phyloP scores from a whole-genome alignment of 352 stramenopile species.

The Pythium biforme region DNA sequence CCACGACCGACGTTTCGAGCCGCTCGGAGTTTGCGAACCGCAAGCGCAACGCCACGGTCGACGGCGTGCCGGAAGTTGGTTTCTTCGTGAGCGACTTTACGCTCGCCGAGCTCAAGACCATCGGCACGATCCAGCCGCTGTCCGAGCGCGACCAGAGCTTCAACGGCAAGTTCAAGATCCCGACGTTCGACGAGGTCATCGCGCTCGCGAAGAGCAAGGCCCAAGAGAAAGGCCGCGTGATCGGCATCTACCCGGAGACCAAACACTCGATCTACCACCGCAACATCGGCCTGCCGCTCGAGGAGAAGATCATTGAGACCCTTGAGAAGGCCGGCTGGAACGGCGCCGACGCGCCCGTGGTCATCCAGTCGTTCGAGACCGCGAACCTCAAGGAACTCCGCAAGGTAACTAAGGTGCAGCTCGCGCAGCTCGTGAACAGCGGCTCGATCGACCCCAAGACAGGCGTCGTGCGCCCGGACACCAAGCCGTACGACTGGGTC shows the following conservation, averaged over 20 bases:
- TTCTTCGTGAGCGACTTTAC: conserved; percentile 93
- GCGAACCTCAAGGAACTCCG: conserved; percentile 71
- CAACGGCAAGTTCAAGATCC: conserved; percentile 85
- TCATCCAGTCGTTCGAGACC: conserved; percentile 78
- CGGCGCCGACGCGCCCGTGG: conserved; percentile 55
- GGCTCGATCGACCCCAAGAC: conserved; percentile 54
- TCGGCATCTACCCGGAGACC: conserved; percentile 88
- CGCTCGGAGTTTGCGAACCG: conserved; percentile 71
- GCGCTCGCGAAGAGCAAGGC: conserved; percentile 70
- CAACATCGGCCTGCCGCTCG: conserved; percentile 62
- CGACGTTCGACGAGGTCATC: conserved; percentile 89
- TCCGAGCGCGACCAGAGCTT: conserved; percentile 74
- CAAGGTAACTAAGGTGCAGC: conserved; percentile 61
- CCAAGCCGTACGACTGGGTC: conserved; percentile 72
- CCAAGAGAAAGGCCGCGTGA: conserved; percentile 48
- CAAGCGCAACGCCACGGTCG: conserved; percentile 53
- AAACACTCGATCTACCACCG: conserved; percentile 85
- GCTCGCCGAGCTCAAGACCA: conserved; percentile 85
- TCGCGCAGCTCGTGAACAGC: conserved; percentile 80
- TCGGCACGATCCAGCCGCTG: conserved; percentile 80
- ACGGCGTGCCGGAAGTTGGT: conserved; percentile 51
- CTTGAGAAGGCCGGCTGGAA: conserved; percentile 72
- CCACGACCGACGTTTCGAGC: conserved; percentile 84
- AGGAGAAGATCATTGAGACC: conserved; percentile 73
- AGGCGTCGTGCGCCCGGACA: conserved; percentile 43